Percentiles rank a stretch among this genome's conserved stretches.
Conservation (phyloP, 805 yeast genomes). For the Wickerhamomyces xylosicus region DNA sequence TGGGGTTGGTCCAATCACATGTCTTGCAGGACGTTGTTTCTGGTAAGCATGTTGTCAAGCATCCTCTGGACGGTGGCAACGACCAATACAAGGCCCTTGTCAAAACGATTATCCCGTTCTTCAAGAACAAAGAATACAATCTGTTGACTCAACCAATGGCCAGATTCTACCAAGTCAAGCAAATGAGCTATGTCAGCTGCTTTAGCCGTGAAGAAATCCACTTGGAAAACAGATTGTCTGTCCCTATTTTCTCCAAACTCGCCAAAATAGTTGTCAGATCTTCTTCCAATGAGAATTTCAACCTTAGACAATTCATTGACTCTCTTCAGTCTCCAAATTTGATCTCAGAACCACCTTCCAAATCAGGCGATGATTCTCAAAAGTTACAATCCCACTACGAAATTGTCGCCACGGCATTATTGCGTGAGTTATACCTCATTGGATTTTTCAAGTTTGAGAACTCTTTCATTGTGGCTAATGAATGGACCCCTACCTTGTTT, state of each 20-base stretch:
- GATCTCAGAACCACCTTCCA: constrained; percentile 9
- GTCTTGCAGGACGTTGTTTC: constrained; percentile 57
- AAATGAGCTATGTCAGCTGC: constrained; percentile 45
- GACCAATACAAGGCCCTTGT: constrained; percentile 49
- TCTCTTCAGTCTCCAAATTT: constrained; percentile 16
- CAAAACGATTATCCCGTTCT: constrained; percentile 29
- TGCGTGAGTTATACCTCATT: constrained; percentile 41
- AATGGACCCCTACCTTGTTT: constrained; percentile 42
- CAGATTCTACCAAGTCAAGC: constrained; percentile 77
- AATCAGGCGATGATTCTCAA: constrained; percentile 16
- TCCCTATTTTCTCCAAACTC: constrained; percentile 37
- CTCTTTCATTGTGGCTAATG: constrained; percentile 28
- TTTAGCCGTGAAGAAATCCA: constrained; percentile 32
- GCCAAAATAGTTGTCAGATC: constrained; percentile 24
- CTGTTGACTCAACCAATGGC: constrained; percentile 63
- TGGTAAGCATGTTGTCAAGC: constrained; percentile 50
- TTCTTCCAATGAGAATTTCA: constrained; percentile 18
- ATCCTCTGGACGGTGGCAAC: constrained; percentile 59
- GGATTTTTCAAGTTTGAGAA: constrained; percentile 34
- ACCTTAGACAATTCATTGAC: constrained; percentile 18
- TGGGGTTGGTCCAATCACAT: constrained; percentile 61
- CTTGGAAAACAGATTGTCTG: constrained; percentile 42
- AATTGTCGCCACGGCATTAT: constrained; percentile 42
- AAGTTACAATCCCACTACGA: constrained; percentile 37
- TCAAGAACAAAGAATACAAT: constrained; percentile 54